Conservation (phyloP, 805 yeast species). For the Wickerhamomyces strasburgensis region DNA sequence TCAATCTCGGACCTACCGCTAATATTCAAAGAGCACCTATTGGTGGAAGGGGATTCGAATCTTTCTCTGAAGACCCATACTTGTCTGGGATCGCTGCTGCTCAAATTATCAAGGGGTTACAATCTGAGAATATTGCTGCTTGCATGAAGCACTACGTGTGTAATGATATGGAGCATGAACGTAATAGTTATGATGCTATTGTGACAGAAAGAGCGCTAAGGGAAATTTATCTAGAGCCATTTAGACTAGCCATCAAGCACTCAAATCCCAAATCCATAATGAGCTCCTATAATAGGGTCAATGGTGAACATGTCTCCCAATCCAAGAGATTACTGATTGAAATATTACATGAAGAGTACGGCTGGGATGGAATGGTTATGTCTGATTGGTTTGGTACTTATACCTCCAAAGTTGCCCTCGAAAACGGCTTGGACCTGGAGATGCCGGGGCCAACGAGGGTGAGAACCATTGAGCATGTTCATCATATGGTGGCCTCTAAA, state of each 20-base stretch:
- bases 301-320: constrained; percentile 52
- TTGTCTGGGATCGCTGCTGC: constrained; percentile 43
- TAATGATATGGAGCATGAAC: constrained; percentile 53
- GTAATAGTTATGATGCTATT: constrained; percentile 40
- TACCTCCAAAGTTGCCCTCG: constrained; percentile 38
- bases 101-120: constrained; percentile 48
- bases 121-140: constrained; percentile 43
- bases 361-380: constrained; percentile 47
- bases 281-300: constrained; percentile 58
- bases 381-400: constrained; percentile 62
- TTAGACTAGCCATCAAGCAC: constrained; percentile 49
- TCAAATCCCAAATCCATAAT: constrained; percentile 47
- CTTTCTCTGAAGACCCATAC: constrained; percentile 57
- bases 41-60: constrained; percentile 62
- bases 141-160: constrained; percentile 48
- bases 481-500: constrained; percentile 32
- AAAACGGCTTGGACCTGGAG: constrained; percentile 55
- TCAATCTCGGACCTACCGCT: constrained; percentile 43
- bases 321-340: constrained; percentile 36
- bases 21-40: constrained; percentile 53
- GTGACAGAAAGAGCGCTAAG: constrained; percentile 55
- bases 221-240: constrained; percentile 57
- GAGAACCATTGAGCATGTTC: constrained; percentile 34
- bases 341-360: constrained; percentile 50
- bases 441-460: constrained; percentile 59